Evolutionary conservation across 176 grass and related monocot genomes (phyloP).

Genomic region (Paspalum notatum): DNA sequence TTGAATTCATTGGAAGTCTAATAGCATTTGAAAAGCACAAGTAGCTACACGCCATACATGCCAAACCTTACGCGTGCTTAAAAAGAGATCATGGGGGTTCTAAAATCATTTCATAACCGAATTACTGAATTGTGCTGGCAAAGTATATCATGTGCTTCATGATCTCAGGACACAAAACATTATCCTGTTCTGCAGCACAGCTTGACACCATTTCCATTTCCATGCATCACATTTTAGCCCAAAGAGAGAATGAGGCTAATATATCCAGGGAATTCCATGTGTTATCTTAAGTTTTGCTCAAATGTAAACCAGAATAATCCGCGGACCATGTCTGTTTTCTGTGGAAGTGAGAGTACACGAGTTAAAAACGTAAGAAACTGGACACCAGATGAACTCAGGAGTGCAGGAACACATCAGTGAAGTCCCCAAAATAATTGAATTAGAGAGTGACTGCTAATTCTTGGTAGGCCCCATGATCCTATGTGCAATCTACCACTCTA

Average conservation of each 20-base stretch:
- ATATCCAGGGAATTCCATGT: neutral
- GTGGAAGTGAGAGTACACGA: neutral
- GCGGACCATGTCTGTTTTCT: neutral
- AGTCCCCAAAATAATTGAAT: neutral
- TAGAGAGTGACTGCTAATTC: neutral
- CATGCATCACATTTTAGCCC: neutral
- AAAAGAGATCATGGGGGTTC: neutral
- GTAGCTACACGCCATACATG: neutral
- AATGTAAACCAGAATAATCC: slow-evolving; percentile 8
- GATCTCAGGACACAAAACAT: slow-evolving; percentile 19
- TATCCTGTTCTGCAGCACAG: neutral
- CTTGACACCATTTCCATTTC: neutral
- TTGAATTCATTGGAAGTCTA: neutral
- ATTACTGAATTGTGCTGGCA: neutral
- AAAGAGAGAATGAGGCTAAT: neutral
- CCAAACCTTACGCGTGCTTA: neutral
- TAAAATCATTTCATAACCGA: neutral
- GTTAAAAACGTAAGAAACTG: neutral
- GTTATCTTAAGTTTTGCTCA: neutral
- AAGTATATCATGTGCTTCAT: neutral
- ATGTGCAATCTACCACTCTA: neutral
- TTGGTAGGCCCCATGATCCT: neutral
- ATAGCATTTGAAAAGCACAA: neutral
- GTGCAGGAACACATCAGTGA: neutral
- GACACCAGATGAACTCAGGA: neutral